Evolutionary conservation across 441 rosid genomes (phyloP), one percentile per base, ranked within the genome.

Genomic region (Jatropha podagrica): DNA sequence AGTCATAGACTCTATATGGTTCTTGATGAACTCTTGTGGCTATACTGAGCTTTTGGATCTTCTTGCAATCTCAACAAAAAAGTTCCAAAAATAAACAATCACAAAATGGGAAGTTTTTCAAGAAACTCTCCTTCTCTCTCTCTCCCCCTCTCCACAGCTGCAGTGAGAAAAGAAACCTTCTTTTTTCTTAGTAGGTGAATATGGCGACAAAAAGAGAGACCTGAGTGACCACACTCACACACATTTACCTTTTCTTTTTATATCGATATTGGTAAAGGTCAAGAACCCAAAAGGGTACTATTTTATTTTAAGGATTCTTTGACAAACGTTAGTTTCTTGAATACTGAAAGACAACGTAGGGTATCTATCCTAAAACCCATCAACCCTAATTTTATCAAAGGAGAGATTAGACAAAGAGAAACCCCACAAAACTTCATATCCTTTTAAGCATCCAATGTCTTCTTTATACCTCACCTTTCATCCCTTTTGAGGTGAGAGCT

Each of bases 271-370:
- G 75, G 74, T 65, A 80, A 82, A 71, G 84, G 82, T 74, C 74
- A 74, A 77, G 10, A 44, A 44, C 8, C 48, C 48, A 44, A 44
- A 44, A 44, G 48, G 84, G 66, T 58, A 69, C 77, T 78, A 38
- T 59, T 46, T 42, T 48, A 73, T 40, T 60, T 9, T 40, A 72
- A 65, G 74, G 93, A 91, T 88, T 85, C 95, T 83, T 62, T 76
- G 92, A 91, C 96, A 90, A 91, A 86, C 77, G 68, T 77, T 79
- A 88, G 79, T 86, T 75, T 72, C 77, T 86, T 83, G 81, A 80
- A 74, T 42, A 77, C 87, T 86, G 80, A 65, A 82, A 72, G 96
- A 87, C 92, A 88, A 86, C 75, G 63, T 40, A 42, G 77, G 82
- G 87, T 42, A 76, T 80, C 85, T 72, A 23, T 73, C 63, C 78